Evolutionary conservation across 768 basidiomycete species (phyloP).

Genomic region (Russula brevipes): DNA sequence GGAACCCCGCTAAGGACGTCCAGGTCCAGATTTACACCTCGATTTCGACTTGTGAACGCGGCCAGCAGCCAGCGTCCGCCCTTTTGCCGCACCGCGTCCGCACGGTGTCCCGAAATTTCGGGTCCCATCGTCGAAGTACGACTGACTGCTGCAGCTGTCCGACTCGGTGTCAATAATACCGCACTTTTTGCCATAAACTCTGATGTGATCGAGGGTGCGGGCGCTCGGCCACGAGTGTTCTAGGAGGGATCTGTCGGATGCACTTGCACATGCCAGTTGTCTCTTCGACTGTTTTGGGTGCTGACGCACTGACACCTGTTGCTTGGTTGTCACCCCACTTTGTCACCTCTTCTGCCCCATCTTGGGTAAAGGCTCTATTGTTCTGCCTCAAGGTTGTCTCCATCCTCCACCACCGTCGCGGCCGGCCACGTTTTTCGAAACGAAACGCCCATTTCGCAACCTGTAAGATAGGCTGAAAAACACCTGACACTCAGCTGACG

Average conservation of each 20-base stretch:
- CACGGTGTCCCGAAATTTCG: constrained; percentile 42
- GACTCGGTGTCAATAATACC: constrained; percentile 4
- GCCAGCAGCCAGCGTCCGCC: constrained; percentile 26
- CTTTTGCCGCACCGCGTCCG: constrained; percentile 45
- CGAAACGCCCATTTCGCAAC: background rate
- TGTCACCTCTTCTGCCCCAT: background rate
- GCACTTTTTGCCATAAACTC: constrained; percentile 22
- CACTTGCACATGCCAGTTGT: constrained; percentile 42
- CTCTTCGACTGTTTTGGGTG: too few relatives aligned
- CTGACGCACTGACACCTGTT: constrained; percentile 32
- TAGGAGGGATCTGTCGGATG: constrained; percentile 45
- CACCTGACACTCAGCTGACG: background rate
- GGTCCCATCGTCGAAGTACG: constrained; percentile 45
- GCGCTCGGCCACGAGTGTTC: constrained; percentile 10
- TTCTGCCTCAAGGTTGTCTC: background rate
- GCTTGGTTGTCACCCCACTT: background rate
- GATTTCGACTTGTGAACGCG: constrained; percentile 33
- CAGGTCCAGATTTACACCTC: constrained; percentile 30
- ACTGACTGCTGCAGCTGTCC: constrained; percentile 2
- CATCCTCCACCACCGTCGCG: background rate
- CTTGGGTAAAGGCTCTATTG: background rate
- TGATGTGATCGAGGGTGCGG: constrained; percentile 42
- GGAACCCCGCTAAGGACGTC: too few relatives aligned
- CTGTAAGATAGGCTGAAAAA: background rate
- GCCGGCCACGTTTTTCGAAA: background rate